Base-by-base conservation (phyloP, 306 rosid species). In the Trifolium repens region DNA sequence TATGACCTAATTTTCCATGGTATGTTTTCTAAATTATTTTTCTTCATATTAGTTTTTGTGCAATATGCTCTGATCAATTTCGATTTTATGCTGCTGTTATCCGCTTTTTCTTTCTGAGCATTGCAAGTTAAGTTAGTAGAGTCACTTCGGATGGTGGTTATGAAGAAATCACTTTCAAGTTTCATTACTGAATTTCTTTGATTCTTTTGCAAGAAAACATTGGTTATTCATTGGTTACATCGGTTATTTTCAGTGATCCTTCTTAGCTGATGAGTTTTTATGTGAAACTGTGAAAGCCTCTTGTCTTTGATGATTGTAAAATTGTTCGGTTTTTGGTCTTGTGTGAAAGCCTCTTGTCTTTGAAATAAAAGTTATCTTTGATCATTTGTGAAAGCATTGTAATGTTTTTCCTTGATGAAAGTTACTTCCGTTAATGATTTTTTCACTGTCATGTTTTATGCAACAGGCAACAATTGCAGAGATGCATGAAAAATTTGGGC, bases 401-500 rank as follows among this genome's bases (percentile, higher is more conserved):
- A 46, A 32, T 32, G 52, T 46, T 52, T 52, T 52, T 16, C 10
- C 26, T 52, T n/a, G 11, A 16, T 52, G 32, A 52, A 63, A n/a
- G 52, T 62, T 64, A 39, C 59, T 71, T 30, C 46, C 60, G 50
- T 54, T 69, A 13, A 13, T 15, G 7, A 12, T 61, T 73, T 73
- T 64, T 22, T 22, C 2, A n/a, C 65, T 37, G 37, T 7, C 63
- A 15, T 68, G n/a, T 73, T 73, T 46, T 54, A 35, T 4, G 80
- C 46, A 63, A 73, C 79, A 93, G 98, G 90, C 81, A 71, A 85
- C 81, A 78, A 78, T 80, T 77, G 83, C 85, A 50, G 87, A 84
- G 52, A 85, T 79, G 63, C 87, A 71, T 69, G 98, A 87, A 73
- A 89, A 83, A 61, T 74, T 76, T 54, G 98, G 96, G 17, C 89